Percentiles rank a stretch among this genome's conserved stretches.
Evolutionary conservation across 306 rosid species (phyloP).

Genomic region (Vigna radiata): DNA sequence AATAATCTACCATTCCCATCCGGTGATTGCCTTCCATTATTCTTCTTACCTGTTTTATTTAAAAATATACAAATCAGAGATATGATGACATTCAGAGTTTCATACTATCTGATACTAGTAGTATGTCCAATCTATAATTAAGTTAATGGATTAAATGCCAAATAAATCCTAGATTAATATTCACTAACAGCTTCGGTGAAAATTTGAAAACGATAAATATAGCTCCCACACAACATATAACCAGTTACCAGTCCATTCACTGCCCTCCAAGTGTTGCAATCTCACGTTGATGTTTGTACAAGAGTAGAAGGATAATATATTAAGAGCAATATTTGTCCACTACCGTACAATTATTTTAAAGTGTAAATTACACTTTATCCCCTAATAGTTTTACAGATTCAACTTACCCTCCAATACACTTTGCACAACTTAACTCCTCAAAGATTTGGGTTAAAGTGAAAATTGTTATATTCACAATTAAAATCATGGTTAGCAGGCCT

Average conservation of each 20-base stretch:
- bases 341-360: not conserved
- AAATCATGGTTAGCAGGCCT: not conserved
- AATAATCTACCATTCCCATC: slow-evolving; percentile 95
- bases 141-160: slow-evolving; percentile 28
- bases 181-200: slow-evolving; percentile 5
- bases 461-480: not conserved
- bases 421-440: not conserved
- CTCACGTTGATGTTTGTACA: not conserved
- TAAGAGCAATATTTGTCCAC: slow-evolving; percentile 23
- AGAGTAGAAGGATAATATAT: not conserved
- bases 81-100: slow-evolving; percentile 32
- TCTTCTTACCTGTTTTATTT: slow-evolving; percentile 80
- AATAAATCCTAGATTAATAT: slow-evolving; percentile 28
- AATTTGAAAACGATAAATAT: slow-evolving; percentile 25
- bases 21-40: slow-evolving; percentile 98
- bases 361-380: not conserved
- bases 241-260: slow-evolving; percentile 15
- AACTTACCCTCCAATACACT: not conserved
- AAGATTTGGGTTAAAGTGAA: not conserved
- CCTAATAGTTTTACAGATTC: not conserved
- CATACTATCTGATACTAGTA: slow-evolving; percentile 32
- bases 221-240: slow-evolving; percentile 15
- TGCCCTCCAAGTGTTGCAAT: slow-evolving; percentile 28
- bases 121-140: slow-evolving; percentile 18
- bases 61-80: slow-evolving; percentile 24